Conservation (phyloP, 805 yeast species). For the Candida lessepsii region DNA sequence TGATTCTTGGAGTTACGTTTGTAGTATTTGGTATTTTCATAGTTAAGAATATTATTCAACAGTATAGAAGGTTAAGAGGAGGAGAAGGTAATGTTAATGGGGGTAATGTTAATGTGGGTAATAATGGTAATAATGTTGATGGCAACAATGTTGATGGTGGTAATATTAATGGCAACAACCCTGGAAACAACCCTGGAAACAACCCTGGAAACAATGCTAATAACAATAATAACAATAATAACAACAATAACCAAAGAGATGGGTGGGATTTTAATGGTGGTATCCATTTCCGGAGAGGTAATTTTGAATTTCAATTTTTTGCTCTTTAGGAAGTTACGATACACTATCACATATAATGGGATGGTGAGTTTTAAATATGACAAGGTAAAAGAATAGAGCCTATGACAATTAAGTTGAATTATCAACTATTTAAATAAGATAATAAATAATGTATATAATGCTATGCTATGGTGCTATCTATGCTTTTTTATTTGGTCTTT, state of each 20-base stretch:
- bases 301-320: slow-evolving; percentile 35
- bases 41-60: slow-evolving; percentile 26
- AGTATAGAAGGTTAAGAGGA: slow-evolving; percentile 21
- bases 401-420: no score
- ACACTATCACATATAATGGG: no score
- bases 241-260: slow-evolving; percentile 9
- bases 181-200: no score
- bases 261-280: slow-evolving; percentile 20
- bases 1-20: slow-evolving; percentile 29
- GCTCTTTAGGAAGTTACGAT: no score
- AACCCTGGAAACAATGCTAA: no score
- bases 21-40: slow-evolving; percentile 29
- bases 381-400: no score
- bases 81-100: not conserved
- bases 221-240: slow-evolving; percentile 5
- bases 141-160: not conserved
- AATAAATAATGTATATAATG: no score
- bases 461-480: no score
- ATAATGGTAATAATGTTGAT: not conserved
- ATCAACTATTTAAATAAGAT: no score
- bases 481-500: no score
- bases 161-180: slow-evolving; percentile 8
- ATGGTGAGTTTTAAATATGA: no score
- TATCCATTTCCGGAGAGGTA: slow-evolving; percentile 24
- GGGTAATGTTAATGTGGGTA: slow-evolving; percentile 4